These are phyloP conservation scores for Moricandia moricandioides DNA, from an alignment of 345 rosid species.

Conservation along the genomic window DNA sequence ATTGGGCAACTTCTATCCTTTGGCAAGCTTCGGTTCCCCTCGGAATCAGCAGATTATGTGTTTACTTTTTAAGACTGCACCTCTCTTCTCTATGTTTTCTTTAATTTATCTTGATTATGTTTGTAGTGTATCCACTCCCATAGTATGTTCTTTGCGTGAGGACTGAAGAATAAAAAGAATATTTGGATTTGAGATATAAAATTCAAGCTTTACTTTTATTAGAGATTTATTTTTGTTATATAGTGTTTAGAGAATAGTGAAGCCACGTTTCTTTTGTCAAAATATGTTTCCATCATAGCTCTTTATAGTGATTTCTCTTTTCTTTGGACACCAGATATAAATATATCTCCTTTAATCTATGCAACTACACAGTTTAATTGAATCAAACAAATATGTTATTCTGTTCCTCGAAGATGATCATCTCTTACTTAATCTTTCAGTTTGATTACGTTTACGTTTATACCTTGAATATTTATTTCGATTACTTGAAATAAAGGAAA, in stretches of 20 bases:
- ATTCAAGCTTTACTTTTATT: background rate
- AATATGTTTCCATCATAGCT: background rate
- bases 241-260: background rate
- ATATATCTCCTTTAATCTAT: background rate
- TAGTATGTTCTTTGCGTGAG: constrained; percentile 23
- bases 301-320: background rate
- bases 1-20: constrained; percentile 43
- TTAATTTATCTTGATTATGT: background rate
- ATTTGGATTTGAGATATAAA: background rate
- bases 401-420: no score
- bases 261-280: background rate
- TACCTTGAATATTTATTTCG: background rate
- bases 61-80: constrained; percentile 10
- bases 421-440: no score
- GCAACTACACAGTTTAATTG: background rate
- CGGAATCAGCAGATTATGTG: constrained; percentile 43
- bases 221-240: background rate
- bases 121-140: constrained; percentile 14
- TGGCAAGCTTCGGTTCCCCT: constrained; percentile 48
- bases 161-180: constrained; percentile 6
- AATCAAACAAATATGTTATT: no score
- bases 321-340: background rate
- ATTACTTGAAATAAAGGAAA: background rate
- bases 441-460: no score
- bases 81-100: constrained; percentile 3